Conservation (phyloP, 768 basidiomycete genomes). For the Sutorius australiensis region DNA sequence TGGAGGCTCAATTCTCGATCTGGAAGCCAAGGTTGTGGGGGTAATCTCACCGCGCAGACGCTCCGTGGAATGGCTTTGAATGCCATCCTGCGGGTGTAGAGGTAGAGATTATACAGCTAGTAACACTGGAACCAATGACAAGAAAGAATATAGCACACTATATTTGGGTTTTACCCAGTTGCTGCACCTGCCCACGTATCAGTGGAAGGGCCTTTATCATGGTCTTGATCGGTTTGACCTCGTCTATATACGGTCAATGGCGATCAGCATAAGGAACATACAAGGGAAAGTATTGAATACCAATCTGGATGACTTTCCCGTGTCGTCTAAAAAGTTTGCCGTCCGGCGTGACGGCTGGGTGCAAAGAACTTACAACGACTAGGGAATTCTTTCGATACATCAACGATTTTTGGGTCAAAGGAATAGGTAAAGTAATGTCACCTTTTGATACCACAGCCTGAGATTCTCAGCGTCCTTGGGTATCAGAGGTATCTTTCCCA, state of each 20-base stretch:
- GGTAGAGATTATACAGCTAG: slow-evolving; percentile 5
- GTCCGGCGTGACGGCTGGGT: slow-evolving; percentile 45
- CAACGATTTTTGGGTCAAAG: background rate
- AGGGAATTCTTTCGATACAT: slow-evolving; percentile 58
- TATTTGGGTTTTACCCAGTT: slow-evolving; percentile 13
- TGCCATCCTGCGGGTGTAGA: slow-evolving; percentile 3
- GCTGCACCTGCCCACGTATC: slow-evolving; percentile 55
- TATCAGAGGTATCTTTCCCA: slow-evolving; percentile 48
- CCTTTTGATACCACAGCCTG: slow-evolving; percentile 71
- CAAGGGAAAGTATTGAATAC: slow-evolving; percentile 37
- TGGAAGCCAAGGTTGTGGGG: slow-evolving; percentile 47
- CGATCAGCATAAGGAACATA: background rate
- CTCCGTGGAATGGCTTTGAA: slow-evolving; percentile 49
- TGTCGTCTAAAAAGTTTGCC: slow-evolving; percentile 52
- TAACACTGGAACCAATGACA: background rate
- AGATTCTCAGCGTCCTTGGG: slow-evolving; percentile 56
- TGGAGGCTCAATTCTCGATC: slow-evolving; percentile 51
- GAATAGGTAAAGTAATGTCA: slow-evolving; percentile 26
- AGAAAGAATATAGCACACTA: slow-evolving; percentile 6
- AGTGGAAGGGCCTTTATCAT: slow-evolving; percentile 62
- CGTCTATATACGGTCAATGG: slow-evolving; percentile 40
- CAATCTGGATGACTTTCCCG: slow-evolving; percentile 58
- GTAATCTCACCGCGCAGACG: slow-evolving; percentile 47
- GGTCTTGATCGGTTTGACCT: slow-evolving; percentile 72
- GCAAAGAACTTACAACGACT: slow-evolving; percentile 63